Conservation (phyloP, 495 filamentous ascomycete genomes). For the Tuber borchii region DNA sequence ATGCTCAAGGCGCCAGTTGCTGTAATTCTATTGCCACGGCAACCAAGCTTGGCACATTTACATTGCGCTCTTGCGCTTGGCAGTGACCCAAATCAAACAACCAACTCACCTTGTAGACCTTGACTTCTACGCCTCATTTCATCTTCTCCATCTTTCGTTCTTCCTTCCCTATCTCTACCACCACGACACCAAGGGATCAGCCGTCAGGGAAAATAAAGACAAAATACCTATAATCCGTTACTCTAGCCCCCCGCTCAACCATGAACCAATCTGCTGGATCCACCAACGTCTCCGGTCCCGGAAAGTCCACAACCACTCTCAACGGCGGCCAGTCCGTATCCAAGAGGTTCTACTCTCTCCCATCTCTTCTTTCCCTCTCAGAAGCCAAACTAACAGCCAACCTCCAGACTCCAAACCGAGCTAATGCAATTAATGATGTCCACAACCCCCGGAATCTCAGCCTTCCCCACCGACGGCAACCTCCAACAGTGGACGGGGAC, state of each 20-base stretch:
- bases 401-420: slow-evolving; percentile 79
- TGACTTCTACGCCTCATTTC: slow-evolving; percentile 7
- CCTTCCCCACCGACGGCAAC: slow-evolving; percentile 90
- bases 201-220: neutral
- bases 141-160: slow-evolving; percentile 8
- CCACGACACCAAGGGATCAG: neutral
- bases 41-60: neutral
- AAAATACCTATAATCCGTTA: neutral
- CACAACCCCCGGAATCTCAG: slow-evolving; percentile 84
- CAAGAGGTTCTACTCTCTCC: slow-evolving; percentile 13
- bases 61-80: neutral
- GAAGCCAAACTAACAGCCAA: slow-evolving; percentile 9
- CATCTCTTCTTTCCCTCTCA: neutral
- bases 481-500: slow-evolving; percentile 88
- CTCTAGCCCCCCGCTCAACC: neutral
- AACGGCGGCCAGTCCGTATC: slow-evolving; percentile 35
- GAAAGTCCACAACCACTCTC: slow-evolving; percentile 17
- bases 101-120: neutral
- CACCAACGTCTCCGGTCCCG: slow-evolving; percentile 10
- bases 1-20: too few species aligned
- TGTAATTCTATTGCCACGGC: neutral
- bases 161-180: neutral
- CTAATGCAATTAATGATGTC: slow-evolving; percentile 95
- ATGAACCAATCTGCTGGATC: slow-evolving; percentile 33
- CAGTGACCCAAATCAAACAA: neutral